Percentiles rank a stretch among this genome's conserved stretches.
Conservation (phyloP, 2,329 filamentous ascomycete genomes). For the Colletotrichum aenigma region DNA sequence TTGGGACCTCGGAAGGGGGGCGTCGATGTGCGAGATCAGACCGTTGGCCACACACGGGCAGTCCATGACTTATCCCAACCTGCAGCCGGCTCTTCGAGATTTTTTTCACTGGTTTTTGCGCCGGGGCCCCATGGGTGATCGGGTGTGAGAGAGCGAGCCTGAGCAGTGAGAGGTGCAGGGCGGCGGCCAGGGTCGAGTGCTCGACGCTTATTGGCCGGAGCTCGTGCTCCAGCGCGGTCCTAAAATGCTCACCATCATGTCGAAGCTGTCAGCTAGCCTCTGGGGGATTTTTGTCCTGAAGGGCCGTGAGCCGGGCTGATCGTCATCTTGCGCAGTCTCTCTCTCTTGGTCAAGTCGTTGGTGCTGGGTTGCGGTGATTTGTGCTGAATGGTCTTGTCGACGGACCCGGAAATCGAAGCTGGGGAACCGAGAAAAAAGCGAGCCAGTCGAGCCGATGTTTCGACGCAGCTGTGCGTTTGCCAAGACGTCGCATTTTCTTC, state of each 20-base stretch:
- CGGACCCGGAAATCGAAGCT: background rate
- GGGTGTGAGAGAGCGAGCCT: background rate
- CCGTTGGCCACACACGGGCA: background rate
- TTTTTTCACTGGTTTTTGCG: background rate
- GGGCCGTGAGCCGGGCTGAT: background rate
- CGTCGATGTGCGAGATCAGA: background rate
- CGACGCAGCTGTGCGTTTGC: background rate
- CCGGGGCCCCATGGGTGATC: background rate
- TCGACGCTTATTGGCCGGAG: background rate
- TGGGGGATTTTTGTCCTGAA: background rate
- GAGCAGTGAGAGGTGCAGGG: background rate
- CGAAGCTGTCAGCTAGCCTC: background rate
- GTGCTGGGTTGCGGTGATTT: background rate
- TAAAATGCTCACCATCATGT: background rate
- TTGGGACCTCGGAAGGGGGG: background rate
- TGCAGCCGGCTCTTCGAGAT: background rate
- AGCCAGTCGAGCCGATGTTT: background rate
- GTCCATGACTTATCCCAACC: background rate
- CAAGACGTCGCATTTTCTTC: conserved; percentile 10
- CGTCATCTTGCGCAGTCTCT: background rate
- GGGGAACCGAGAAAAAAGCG: background rate
- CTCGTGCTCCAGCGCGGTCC: background rate
- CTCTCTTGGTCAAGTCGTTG: background rate
- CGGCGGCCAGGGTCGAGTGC: background rate
- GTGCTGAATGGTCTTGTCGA: background rate